Percentiles rank a stretch among this genome's conserved stretches.
Conservation (phyloP, 108 stramenopile genomes). For the Discostella stelligeroides region DNA sequence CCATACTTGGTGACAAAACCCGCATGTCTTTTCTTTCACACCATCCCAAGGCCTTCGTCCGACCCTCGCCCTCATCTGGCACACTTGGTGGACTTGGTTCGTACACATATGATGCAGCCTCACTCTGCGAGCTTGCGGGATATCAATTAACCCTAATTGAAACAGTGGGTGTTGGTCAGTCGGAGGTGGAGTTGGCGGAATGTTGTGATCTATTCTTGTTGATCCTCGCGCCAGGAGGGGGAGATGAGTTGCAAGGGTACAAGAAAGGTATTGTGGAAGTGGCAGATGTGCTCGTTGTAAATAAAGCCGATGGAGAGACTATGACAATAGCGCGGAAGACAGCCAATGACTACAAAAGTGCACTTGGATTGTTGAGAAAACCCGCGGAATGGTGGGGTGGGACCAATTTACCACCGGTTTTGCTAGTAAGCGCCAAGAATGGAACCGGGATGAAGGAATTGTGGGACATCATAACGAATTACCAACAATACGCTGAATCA, state of each 20-base stretch:
- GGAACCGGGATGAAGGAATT: constrained; percentile 59
- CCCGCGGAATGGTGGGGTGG: constrained; percentile 48
- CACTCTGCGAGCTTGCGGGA: constrained; percentile 87
- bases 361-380: constrained; percentile 58
- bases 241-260: constrained; percentile 95
- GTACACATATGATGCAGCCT: constrained; percentile 94
- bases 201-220: constrained; percentile 92
- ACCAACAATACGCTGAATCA: constrained; percentile 35
- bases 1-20: constrained; percentile 98
- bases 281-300: constrained; percentile 93
- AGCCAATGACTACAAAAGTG: constrained; percentile 75
- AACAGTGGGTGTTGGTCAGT: constrained; percentile 97
- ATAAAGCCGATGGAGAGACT: constrained; percentile 94
- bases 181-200: constrained; percentile 89
- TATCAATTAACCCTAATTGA: constrained; percentile 94
- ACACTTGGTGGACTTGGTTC: constrained; percentile 90
- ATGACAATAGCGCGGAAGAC: constrained; percentile 65
- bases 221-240: constrained; percentile 92
- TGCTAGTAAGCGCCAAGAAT: constrained; percentile 69
- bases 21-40: constrained; percentile 92
- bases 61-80: constrained; percentile 92
- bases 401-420: constrained; percentile 53
- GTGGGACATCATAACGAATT: constrained; percentile 57
- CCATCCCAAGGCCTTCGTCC: constrained; percentile 84
- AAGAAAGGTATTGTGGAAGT: constrained; percentile 99